Base-by-base conservation (phyloP, 441 rosid genomes). In the Viola pubescens region DNA sequence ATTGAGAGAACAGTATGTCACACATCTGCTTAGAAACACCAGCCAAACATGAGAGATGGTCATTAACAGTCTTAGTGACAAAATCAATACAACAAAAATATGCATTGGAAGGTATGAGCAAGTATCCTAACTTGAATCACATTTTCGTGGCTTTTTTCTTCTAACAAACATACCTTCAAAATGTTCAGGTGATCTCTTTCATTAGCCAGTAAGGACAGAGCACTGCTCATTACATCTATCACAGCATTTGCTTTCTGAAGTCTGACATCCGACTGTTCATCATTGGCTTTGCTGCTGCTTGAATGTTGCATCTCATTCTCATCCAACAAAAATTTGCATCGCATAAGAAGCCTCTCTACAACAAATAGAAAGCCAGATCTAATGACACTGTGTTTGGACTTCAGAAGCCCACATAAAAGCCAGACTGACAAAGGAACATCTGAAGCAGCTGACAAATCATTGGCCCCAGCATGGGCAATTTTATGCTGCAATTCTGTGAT, bases 161-260 rank as follows among this genome's bases (percentile, higher is more conserved):
- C 43, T 40, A 59, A 63, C 45, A 47, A 70, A 71, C 38, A 60
- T 81, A 94, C 99, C 98, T 91, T 94, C 75, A 94, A 75, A 70
- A 94, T 89, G 75, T 94, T 94, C 60, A 89, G 80, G 58, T 87
- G 83, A 72, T 94, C 92, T 43, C 96, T 91, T 82, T 94, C 99
- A 64, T 84, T 88, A 66, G 85, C 89, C 58, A 94, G 86, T 84
- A 91, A 75, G 52, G 84, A 85, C 73, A 94, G 75, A 63, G 97
- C 94, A 70, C 88, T 82, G 80, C 99, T 89, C 99, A 94, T 91
- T 41, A 91, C 83, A 73, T 87, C 99, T 65, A 94, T 83, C 62
- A 94, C 90, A 45, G 88, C 94, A 82, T 84, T 88, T 64, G 99
- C 99, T 73, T 91, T 94, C 79, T 87, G 88, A 60, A 89, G 96